Evolutionary conservation across 2,329 filamentous ascomycete genomes (phyloP).

Genomic region (Scedosporium minutisporum): DNA sequence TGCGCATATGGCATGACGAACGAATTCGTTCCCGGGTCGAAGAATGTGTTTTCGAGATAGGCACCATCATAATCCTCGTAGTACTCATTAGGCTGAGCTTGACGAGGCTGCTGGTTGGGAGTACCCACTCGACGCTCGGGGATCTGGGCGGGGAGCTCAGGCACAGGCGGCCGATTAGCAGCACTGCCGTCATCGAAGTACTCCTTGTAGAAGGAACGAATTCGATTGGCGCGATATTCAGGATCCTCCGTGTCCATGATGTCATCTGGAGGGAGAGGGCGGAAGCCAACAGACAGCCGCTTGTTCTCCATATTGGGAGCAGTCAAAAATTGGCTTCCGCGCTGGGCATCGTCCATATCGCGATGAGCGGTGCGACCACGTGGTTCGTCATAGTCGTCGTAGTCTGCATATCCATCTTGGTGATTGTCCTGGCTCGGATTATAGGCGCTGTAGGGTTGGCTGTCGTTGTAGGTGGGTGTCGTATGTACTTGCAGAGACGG

Average conservation of each 20-base stretch:
- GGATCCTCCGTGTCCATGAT: constrained; percentile 74
- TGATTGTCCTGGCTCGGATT: constrained; percentile 14
- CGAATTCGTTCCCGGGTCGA: constrained; percentile 56
- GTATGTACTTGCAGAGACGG: not conserved
- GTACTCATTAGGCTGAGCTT: constrained; percentile 33
- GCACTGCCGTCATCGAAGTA: constrained; percentile 76
- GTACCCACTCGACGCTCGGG: not conserved
- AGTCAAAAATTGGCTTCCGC: constrained; percentile 30
- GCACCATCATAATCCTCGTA: constrained; percentile 68
- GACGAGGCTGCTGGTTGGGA: not conserved
- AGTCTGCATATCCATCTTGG: constrained; percentile 12
- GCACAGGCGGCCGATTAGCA: constrained; percentile 29
- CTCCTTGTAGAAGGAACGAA: constrained; percentile 98
- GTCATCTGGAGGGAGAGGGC: constrained; percentile 81
- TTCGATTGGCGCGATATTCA: constrained; percentile 88
- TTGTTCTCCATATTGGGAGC: constrained; percentile 46
- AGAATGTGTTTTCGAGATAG: constrained; percentile 61
- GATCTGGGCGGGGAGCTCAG: constrained; percentile 8
- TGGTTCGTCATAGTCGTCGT: constrained; percentile 18
- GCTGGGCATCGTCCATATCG: constrained; percentile 15
- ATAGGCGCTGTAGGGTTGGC: constrained; percentile 7
- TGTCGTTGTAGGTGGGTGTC: constrained; percentile 8
- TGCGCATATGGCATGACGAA: constrained; percentile 79
- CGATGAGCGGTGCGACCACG: constrained; percentile 25
- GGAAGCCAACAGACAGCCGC: constrained; percentile 61